Conservation (phyloP, 78 protist species). For the Dictyostelium capitatum region DNA sequence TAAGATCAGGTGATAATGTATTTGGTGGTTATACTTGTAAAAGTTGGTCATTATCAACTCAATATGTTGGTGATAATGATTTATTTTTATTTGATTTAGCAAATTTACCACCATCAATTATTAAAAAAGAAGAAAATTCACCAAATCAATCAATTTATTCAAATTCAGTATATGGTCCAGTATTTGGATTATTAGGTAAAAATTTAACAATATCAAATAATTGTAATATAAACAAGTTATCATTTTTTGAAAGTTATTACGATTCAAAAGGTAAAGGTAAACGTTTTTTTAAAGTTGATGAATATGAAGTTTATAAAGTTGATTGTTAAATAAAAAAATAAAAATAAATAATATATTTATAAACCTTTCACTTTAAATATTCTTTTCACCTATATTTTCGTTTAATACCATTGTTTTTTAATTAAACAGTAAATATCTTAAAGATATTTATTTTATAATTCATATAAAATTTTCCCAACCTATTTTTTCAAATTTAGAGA, state of each 20-base stretch:
- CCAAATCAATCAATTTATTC: not conserved
- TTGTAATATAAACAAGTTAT: conserved; percentile 9
- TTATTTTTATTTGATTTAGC: conserved; percentile 24
- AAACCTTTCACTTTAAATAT: no score
- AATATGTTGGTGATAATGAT: conserved; percentile 1
- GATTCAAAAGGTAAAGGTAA: conserved; percentile 37
- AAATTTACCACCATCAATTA: conserved; percentile 19
- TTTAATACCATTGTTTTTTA: no score
- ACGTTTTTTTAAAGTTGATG: conserved; percentile 7
- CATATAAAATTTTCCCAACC: no score
- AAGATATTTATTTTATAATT: no score
- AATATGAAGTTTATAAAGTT: conserved; percentile 39
- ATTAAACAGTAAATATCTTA: no score
- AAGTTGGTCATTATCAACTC: not conserved
- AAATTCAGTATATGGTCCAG: not conserved
- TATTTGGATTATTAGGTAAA: conserved; percentile 6
- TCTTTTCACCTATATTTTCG: no score
- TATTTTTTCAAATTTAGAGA: no score
- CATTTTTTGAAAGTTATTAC: not conserved
- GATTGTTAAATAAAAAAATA: not conserved
- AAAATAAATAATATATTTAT: not conserved
- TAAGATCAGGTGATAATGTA: conserved; percentile 24
- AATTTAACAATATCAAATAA: conserved; percentile 14
- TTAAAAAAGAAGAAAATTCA: not conserved
- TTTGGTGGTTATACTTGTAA: conserved; percentile 25